phyloP scores from a whole-genome alignment of 208 protist species.

The Porcisia deanei region DNA sequence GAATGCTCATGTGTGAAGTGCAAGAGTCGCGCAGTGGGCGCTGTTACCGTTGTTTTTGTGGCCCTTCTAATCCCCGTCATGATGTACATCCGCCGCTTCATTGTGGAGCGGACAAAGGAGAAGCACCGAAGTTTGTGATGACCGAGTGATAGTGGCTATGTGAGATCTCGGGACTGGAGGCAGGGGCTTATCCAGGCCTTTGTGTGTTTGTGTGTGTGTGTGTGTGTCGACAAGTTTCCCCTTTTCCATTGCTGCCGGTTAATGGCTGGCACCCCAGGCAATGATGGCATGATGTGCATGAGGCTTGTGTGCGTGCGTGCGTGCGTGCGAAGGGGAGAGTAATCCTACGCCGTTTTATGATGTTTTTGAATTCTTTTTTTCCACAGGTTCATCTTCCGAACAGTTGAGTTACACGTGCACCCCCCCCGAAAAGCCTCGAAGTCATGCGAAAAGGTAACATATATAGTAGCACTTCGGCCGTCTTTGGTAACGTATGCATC shows the following conservation, averaged over 20 bases:
- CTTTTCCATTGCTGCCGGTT: not conserved
- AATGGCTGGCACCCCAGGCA: not conserved
- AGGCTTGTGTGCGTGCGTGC: not conserved
- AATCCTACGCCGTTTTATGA: not conserved
- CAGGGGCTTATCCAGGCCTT: not conserved
- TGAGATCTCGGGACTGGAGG: not conserved
- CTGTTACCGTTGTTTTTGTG: conserved; percentile 64
- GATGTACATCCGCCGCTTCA: conserved; percentile 61
- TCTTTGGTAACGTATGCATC: not conserved
- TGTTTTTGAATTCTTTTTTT: not conserved
- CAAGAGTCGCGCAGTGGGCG: conserved; percentile 73
- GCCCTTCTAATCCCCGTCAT: conserved; percentile 60
- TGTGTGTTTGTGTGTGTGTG: not conserved
- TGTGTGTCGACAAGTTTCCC: not conserved
- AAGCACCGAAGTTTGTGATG: conserved; percentile 64
- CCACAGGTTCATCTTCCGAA: not conserved
- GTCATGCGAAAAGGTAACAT: too few species aligned
- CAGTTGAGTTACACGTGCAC: not conserved
- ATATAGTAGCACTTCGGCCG: not conserved
- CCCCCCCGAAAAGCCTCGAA: not conserved
- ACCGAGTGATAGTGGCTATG: not conserved
- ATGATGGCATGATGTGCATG: not conserved
- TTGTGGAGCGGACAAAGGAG: conserved; percentile 62
- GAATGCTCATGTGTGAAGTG: conserved; percentile 82
- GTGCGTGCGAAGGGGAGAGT: not conserved